Conservation (phyloP, 192 early-diverging fungal species). For the Backusella macrospora region DNA sequence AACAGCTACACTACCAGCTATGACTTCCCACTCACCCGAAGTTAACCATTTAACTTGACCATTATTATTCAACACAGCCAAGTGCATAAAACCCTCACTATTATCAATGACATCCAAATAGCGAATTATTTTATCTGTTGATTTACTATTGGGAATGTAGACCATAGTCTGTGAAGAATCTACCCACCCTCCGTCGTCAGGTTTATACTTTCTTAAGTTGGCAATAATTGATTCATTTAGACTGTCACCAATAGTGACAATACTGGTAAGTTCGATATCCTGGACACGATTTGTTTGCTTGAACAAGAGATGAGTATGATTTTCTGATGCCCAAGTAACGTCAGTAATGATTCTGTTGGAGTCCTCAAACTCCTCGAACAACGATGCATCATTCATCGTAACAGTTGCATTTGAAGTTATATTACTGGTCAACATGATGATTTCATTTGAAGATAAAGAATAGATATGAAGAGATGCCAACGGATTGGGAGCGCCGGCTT, state of each 20-base stretch:
- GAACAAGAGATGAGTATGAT: slow-evolving; percentile 64
- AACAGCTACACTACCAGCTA: slow-evolving; percentile 45
- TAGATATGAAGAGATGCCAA: slow-evolving; percentile 74
- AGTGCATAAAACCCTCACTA: slow-evolving; percentile 63
- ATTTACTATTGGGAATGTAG: slow-evolving; percentile 37
- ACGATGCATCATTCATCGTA: slow-evolving; percentile 7
- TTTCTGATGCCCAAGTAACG: slow-evolving; percentile 77
- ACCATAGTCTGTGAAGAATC: slow-evolving; percentile 58
- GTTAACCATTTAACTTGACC: slow-evolving; percentile 52
- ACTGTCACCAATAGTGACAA: slow-evolving; percentile 52
- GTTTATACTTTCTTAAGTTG: slow-evolving; percentile 58
- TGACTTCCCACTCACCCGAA: slow-evolving; percentile 72
- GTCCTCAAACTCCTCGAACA: slow-evolving; percentile 52
- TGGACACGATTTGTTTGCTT: slow-evolving; percentile 90
- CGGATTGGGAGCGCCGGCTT: slow-evolving; percentile 89
- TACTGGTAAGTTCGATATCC: slow-evolving; percentile 71
- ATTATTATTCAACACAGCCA: slow-evolving; percentile 59
- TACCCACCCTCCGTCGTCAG: slow-evolving; percentile 74
- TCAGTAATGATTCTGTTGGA: slow-evolving; percentile 83
- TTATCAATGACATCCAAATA: slow-evolving; percentile 72
- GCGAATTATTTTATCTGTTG: slow-evolving; percentile 38
- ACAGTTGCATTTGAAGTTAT: slow-evolving; percentile 26
- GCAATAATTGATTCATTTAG: slow-evolving; percentile 21
- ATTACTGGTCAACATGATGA: slow-evolving; percentile 30
- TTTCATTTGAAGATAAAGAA: slow-evolving; percentile 24